Evolutionary conservation across 495 filamentous ascomycete genomes (phyloP).

Genomic region (Tuber magnatum): DNA sequence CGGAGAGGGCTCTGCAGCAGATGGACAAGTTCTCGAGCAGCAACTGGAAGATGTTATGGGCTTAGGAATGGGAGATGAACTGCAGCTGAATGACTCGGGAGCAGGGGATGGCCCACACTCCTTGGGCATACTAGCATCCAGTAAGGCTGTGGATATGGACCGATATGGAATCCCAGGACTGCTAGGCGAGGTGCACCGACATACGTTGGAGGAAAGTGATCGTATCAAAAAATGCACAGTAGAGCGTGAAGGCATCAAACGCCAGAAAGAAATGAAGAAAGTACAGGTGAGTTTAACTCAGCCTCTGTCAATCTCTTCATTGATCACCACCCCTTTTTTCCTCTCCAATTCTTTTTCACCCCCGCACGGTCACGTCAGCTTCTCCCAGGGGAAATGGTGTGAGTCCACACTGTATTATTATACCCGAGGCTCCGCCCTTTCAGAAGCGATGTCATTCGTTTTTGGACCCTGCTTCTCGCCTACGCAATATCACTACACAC

Average conservation of each 20-base stretch:
- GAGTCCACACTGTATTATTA: background rate
- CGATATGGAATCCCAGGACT: slow-evolving; percentile 35
- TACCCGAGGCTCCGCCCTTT: background rate
- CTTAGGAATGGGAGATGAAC: slow-evolving; percentile 25
- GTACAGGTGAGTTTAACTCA: slow-evolving; percentile 52
- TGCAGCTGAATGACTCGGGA: slow-evolving; percentile 25
- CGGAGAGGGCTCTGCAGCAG: slow-evolving; percentile 25
- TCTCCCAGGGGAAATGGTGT: background rate
- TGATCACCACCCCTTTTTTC: slow-evolving; percentile 17
- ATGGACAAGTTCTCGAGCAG: slow-evolving; percentile 23
- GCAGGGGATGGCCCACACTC: slow-evolving; percentile 24
- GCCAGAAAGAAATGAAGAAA: slow-evolving; percentile 63
- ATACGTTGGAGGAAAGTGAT: slow-evolving; percentile 71
- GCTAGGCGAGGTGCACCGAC: slow-evolving; percentile 59
- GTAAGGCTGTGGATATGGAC: slow-evolving; percentile 28
- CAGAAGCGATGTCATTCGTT: background rate
- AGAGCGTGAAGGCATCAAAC: slow-evolving; percentile 57
- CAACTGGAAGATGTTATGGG: slow-evolving; percentile 33
- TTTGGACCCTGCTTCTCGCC: background rate
- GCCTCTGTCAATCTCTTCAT: slow-evolving; percentile 33
- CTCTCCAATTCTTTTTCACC: background rate
- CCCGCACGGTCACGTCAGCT: background rate
- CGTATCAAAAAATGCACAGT: slow-evolving; percentile 80
- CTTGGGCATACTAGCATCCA: slow-evolving; percentile 23
- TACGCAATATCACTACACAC: background rate